Conservation (phyloP, 2,329 filamentous ascomycete genomes). For the Daldinia eschscholtzii region DNA sequence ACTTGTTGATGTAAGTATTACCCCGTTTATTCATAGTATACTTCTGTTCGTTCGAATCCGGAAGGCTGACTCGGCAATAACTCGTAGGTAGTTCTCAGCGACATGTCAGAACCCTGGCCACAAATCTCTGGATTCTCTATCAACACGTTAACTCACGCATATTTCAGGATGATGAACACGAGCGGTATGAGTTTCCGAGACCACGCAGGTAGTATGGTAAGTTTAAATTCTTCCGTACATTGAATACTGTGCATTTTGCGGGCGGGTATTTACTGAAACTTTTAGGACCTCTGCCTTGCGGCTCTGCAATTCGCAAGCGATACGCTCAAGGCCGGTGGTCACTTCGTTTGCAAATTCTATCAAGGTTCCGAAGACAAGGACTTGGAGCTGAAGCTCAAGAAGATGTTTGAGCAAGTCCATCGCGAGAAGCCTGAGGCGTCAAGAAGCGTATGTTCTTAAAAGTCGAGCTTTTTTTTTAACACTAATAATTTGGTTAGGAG, state of each 20-base stretch:
- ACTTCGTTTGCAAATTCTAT: conserved; percentile 98
- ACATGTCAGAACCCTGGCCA: conserved; percentile 98
- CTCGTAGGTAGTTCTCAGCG: conserved; percentile 84
- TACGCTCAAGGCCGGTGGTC: conserved; percentile 82
- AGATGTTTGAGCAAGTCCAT: conserved; percentile 82
- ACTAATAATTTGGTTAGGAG: conserved; percentile 66
- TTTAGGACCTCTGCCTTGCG: conserved; percentile 87
- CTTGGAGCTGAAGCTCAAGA: conserved; percentile 79
- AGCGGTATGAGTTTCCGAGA: conserved; percentile 88
- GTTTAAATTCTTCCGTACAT: conserved; percentile 47
- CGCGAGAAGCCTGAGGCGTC: conserved; percentile 94
- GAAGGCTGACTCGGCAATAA: conserved; percentile 31
- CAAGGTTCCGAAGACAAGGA: conserved; percentile 87
- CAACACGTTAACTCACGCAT: conserved; percentile 94
- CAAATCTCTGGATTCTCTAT: conserved; percentile 83
- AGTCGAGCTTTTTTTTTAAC: not conserved
- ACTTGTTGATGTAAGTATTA: conserved; percentile 75
- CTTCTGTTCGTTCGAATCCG: not conserved
- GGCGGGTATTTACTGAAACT: conserved; percentile 10
- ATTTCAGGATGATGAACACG: conserved; percentile 99
- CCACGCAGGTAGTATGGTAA: conserved; percentile 94
- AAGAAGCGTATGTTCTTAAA: conserved; percentile 73
- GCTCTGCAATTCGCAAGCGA: conserved; percentile 88
- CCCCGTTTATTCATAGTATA: not conserved
- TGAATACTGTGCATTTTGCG: not conserved